Base-by-base conservation (phyloP, 176 grass and related monocot genomes). In the Tuctoria greenei region DNA sequence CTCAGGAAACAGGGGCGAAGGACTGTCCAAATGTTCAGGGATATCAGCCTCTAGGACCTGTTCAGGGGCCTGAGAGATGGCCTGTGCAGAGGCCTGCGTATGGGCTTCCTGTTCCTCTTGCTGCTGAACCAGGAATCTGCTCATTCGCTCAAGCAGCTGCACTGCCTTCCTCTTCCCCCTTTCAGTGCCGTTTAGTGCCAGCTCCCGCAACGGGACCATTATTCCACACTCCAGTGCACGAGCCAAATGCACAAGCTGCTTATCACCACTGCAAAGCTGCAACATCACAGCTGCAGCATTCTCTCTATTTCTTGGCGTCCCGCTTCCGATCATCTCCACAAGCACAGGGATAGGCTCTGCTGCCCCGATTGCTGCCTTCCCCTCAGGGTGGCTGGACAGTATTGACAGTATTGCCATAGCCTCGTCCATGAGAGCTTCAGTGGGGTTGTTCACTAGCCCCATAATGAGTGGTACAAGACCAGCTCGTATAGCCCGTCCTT, bases 391-490 rank as follows among this genome's bases (percentile, higher is more conserved):
- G 58, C 91, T 88, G 72, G 95, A 88, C 36, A 98, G 76, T 63
- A 98, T 92, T 41, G 91, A 90, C 15, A 98, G 85, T 72, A 98
- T 91, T 37, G 96, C 96, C 87, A 95, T 86, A 31, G 82, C 72
- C 80, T 99, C 92, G 3, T 99, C 96, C 52, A 86, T 73, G 61
- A 99, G 90, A 43, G 73, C 73, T 47, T 84, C 87, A 38, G 78
- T 82, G 12, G 87, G 84, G 51, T 99, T 82, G 4, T 77, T 82
- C 74, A 95, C 73, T 11, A 99, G 85, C 69, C 87, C 82, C 85
- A 99, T 99, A 73, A 99, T 87, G 70, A 90, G 85, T 1, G 92
- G 96, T 26, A 95, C 85, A 62, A 95, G 86, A 47, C 92, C 92
- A 61, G 92, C 89, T 52, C 92, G 87, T 61, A 99, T 87, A 0